Percentiles rank a stretch among this genome's conserved stretches.
Conservation (phyloP, 1,284 basidiomycete species). For the Heterobasidion annosum region DNA sequence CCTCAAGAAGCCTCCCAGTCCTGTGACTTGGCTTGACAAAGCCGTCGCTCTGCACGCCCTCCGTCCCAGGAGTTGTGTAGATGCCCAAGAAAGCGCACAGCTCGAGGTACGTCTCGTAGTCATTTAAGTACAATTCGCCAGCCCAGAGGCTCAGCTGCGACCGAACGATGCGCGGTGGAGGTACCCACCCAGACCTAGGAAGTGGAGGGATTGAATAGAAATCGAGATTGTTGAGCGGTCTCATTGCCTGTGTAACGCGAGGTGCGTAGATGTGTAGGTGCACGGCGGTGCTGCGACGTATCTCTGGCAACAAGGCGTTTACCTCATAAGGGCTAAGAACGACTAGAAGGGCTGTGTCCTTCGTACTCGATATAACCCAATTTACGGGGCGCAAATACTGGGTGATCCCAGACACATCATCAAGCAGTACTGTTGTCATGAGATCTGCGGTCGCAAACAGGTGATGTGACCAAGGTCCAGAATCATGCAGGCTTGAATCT, state of each 20-base stretch:
- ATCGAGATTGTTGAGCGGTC: slow-evolving; percentile 26
- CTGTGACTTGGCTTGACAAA: slow-evolving; percentile 21
- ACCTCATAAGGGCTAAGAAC: slow-evolving; percentile 36
- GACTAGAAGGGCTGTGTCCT: slow-evolving; percentile 18
- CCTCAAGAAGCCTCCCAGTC: slow-evolving; percentile 1
- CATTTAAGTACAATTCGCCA: slow-evolving; percentile 30
- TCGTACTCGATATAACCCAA: slow-evolving; percentile 28
- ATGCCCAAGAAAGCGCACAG: slow-evolving; percentile 29
- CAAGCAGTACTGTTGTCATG: background rate
- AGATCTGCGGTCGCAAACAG: slow-evolving; percentile 1
- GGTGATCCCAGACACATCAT: background rate
- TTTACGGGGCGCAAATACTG: slow-evolving; percentile 32
- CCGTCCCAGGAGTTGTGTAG: slow-evolving; percentile 12
- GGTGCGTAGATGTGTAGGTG: slow-evolving; percentile 35
- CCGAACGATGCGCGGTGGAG: slow-evolving; percentile 10
- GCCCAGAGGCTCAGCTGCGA: slow-evolving; percentile 33
- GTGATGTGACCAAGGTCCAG: background rate
- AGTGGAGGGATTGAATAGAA: slow-evolving; percentile 23
- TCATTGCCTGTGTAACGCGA: slow-evolving; percentile 22
- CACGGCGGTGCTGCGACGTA: slow-evolving; percentile 22
- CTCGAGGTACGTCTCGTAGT: slow-evolving; percentile 20
- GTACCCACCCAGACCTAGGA: background rate
- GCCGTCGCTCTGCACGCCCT: slow-evolving; percentile 21
- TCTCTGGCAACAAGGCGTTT: slow-evolving; percentile 26
- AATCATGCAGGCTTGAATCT: background rate